Conservation (phyloP, 2,329 filamentous ascomycete genomes). For the Septoria petroselini region DNA sequence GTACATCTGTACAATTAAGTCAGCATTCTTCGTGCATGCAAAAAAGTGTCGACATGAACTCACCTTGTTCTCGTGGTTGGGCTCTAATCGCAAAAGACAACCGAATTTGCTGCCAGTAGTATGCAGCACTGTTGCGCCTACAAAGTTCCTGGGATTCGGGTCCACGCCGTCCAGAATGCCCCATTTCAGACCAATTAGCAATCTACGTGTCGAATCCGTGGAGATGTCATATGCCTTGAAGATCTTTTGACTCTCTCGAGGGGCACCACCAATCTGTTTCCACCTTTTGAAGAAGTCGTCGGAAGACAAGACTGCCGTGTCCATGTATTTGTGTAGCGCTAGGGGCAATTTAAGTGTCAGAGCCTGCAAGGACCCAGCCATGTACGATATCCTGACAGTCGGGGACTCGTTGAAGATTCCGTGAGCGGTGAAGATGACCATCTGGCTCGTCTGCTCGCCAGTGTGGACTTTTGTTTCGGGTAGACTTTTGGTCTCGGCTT, state of each 20-base stretch:
- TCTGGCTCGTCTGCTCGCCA: conserved; percentile 80
- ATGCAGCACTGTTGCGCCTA: conserved; percentile 83
- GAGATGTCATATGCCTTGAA: conserved; percentile 69
- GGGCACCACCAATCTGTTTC: conserved; percentile 92
- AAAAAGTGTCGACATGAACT: conserved; percentile 38
- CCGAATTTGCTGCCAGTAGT: conserved; percentile 88
- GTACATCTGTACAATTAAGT: conserved; percentile 67
- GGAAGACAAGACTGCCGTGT: conserved; percentile 75
- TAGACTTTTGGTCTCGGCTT: conserved; percentile 82
- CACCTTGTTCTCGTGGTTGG: conserved; percentile 89
- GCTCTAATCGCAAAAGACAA: conserved; percentile 88
- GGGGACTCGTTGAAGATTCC: conserved; percentile 78
- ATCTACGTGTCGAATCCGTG: conserved; percentile 66
- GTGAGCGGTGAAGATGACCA: conserved; percentile 88
- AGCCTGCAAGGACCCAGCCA: conserved; percentile 89
- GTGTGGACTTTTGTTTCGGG: conserved; percentile 77
- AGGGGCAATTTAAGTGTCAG: conserved; percentile 88
- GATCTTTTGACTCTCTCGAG: conserved; percentile 83
- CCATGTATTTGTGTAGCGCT: conserved; percentile 93
- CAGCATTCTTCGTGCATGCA: conserved; percentile 13
- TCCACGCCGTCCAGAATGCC: conserved; percentile 81
- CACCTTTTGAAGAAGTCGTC: conserved; percentile 99
- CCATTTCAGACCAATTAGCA: conserved; percentile 85
- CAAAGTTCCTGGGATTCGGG: conserved; percentile 88
- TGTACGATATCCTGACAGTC: conserved; percentile 89